Base-by-base conservation (phyloP, 805 yeast genomes). In the Barnettozyma pratensis region DNA sequence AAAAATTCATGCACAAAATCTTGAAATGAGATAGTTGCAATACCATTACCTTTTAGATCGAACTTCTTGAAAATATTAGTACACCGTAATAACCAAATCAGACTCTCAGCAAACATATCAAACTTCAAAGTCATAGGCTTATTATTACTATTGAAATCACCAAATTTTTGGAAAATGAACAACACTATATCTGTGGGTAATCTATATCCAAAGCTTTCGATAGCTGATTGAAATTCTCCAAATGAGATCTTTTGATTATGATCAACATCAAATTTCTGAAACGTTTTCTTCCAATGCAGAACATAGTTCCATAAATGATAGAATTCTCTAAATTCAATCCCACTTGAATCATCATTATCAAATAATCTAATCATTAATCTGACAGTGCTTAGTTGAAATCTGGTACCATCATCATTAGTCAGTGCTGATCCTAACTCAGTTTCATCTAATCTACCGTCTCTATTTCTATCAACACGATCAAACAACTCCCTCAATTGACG, bases 91-190 rank as follows among this genome's bases (percentile, higher is more conserved):
- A 88, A 71, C 75, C 87, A 85, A 14, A 87, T 85, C 55, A 88
- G 73, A 46, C 87, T 75, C 62, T 88, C 96, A 28, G 88, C 89
- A 66, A 88, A 88, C 63, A 80, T 75, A 63, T 88, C 96, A 64
- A 88, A 88, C 50, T 85, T 81, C 65, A 88, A 62, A 49, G 68
- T 72, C 64, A 61, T 58, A 28, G 63, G 63, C 19, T 56, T 60
- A 44, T 63, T 64, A 44, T 63, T 64, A 7, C 58, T 56, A 37
- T 58, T 55, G 30, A 58, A 51, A 27, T 69, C 74, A 37, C 82
- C 73, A 59, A 81, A 83, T 49, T 74, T 74, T 54, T 73, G 77
- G 59, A 82, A 84, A 48, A 85, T 66, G 58, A 76, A 79, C 41
- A 77, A 70, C 28, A 80, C 81, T 54, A 81, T 72, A 55, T 75